These are phyloP conservation scores for Plantago lanceolata DNA, from an alignment of 305 asterid species.

Conservation along the genomic window DNA sequence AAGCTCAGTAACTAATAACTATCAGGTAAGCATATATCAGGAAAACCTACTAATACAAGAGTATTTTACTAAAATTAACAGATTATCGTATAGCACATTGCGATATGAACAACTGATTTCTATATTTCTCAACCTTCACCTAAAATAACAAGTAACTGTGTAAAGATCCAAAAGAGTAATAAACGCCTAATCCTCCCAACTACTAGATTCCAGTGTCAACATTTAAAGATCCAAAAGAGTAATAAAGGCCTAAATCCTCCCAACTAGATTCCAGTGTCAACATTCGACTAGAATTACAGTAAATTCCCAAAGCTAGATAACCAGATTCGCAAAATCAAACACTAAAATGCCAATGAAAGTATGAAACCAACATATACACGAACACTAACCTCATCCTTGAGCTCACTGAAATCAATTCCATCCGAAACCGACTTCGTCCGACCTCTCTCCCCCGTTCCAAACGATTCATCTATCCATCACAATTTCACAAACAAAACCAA, in stretches of 20 bases:
- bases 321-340: constrained; percentile 6
- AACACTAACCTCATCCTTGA: constrained; percentile 51
- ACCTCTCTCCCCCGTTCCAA: constrained; percentile 31
- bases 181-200: no score
- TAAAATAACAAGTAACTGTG: no score
- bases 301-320: neutral
- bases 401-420: constrained; percentile 27
- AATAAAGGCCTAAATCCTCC: no score
- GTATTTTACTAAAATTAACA: neutral
- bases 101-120: neutral
- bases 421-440: constrained; percentile 29
- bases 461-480: constrained; percentile 30
- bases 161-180: no score
- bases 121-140: neutral
- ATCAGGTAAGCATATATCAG: neutral
- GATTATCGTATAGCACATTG: neutral
- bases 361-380: neutral
- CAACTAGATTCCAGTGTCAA: no score
- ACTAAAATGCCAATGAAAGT: neutral
- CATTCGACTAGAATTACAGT: neutral
- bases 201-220: no score
- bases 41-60: neutral
- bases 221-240: no score
- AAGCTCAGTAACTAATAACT: neutral
- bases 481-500: constrained; percentile 23